Percentiles rank a stretch among this genome's conserved stretches.
phyloP scores from a whole-genome alignment of 2,329 filamentous ascomycete species.

The Xylaria sp. region DNA sequence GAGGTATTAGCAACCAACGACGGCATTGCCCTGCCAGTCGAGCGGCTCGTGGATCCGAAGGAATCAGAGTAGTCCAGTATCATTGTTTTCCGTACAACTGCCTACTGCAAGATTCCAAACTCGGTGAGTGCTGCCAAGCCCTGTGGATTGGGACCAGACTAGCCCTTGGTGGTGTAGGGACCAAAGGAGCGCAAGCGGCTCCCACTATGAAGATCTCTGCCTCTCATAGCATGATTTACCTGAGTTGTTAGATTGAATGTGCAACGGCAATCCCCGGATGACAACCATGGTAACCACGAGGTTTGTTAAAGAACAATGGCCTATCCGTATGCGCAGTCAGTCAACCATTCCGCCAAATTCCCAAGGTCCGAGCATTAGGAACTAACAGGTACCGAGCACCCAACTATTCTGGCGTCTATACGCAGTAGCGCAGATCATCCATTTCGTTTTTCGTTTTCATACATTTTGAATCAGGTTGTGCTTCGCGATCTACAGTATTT shows the following conservation, averaged over 20 bases:
- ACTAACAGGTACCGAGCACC: neutral
- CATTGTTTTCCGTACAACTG: neutral
- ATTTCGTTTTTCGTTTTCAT: neutral
- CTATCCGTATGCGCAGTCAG: neutral
- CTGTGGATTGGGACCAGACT: constrained; percentile 12
- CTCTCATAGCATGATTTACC: constrained; percentile 13
- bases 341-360: neutral
- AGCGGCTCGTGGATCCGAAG: constrained; percentile 12
- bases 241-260: constrained; percentile 5
- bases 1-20: neutral
- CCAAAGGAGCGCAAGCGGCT: constrained; percentile 22
- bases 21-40: neutral
- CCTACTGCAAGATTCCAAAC: constrained; percentile 4
- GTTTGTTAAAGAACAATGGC: neutral
- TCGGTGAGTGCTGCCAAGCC: constrained; percentile 6
- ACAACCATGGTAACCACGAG: constrained; percentile 7
- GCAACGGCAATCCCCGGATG: constrained; percentile 22
- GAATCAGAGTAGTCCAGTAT: constrained; percentile 10
- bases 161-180: constrained; percentile 13
- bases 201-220: constrained; percentile 20
- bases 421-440: neutral
- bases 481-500: too few species aligned
- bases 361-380: neutral
- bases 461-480: neutral
- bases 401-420: neutral